phyloP scores from a whole-genome alignment of 164 flowering plant species.

The Aristolochia fimbriata region DNA sequence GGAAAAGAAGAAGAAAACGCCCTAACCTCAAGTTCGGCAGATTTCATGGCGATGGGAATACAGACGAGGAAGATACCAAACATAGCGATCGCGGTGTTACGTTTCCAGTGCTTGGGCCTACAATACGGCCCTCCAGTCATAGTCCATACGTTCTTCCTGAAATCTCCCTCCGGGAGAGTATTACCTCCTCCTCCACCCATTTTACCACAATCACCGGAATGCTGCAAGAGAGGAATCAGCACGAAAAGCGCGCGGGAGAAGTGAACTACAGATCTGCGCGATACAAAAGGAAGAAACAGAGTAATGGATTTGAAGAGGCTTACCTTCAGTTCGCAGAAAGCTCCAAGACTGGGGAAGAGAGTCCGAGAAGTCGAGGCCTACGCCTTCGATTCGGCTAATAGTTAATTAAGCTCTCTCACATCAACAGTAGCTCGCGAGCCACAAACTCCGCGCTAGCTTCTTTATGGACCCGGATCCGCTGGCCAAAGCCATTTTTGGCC shows the following conservation, averaged over 20 bases:
- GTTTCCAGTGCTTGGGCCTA: slow-evolving; percentile 83
- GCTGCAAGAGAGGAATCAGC: background rate
- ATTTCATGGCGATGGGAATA: slow-evolving; percentile 85
- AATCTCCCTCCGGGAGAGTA: slow-evolving; percentile 55
- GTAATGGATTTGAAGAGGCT: background rate
- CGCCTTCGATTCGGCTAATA: too few relatives aligned
- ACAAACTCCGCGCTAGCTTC: too few relatives aligned
- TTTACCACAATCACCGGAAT: background rate
- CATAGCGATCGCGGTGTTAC: slow-evolving; percentile 94
- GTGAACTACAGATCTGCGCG: too few relatives aligned
- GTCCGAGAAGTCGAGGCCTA: too few relatives aligned
- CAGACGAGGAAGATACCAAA: slow-evolving; percentile 65
- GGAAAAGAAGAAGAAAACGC: background rate
- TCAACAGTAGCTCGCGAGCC: too few relatives aligned
- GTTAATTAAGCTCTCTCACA: too few relatives aligned
- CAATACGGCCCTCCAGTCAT: slow-evolving; percentile 88
- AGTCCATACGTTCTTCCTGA: slow-evolving; percentile 85
- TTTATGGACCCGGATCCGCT: too few relatives aligned
- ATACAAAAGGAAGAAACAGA: background rate
- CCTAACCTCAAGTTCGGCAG: slow-evolving; percentile 87
- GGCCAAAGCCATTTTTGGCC: too few relatives aligned
- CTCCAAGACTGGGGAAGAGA: too few relatives aligned
- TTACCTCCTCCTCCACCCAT: slow-evolving; percentile 67
- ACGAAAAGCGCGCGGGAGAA: background rate
- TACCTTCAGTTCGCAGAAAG: too few relatives aligned